Percentiles rank a stretch among this genome's conserved stretches.
These are phyloP conservation scores for Hypomyces perniciosus DNA, from an alignment of 2,329 filamentous ascomycete species.

Conservation along the genomic window DNA sequence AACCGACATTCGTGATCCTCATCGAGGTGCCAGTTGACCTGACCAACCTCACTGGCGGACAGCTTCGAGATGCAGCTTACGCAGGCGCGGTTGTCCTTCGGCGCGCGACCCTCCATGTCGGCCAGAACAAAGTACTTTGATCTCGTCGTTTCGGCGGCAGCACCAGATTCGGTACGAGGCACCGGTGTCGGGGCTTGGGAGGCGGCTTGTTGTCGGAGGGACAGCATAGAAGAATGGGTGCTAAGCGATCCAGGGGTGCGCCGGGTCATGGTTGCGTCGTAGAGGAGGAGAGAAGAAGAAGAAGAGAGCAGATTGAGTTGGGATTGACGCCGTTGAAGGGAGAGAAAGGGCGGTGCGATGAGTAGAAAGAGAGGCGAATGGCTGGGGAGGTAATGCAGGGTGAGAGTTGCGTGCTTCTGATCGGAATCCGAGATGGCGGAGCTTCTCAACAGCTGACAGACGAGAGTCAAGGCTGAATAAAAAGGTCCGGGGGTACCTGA, in stretches of 20 bases:
- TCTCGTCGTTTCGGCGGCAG: slow-evolving; percentile 8
- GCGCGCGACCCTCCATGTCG: slow-evolving; percentile 33
- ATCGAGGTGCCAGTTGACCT: slow-evolving; percentile 27
- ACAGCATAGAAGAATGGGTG: slow-evolving; percentile 38
- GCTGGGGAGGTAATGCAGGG: neutral
- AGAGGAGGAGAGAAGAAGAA: slow-evolving; percentile 1
- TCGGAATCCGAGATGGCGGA: neutral
- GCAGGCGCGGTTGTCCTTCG: slow-evolving; percentile 32
- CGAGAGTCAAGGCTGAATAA: neutral
- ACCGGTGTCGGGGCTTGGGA: slow-evolving; percentile 25
- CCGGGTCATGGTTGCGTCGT: slow-evolving; percentile 35
- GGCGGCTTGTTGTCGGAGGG: slow-evolving; percentile 36
- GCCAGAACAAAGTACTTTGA: slow-evolving; percentile 43
- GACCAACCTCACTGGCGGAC: slow-evolving; percentile 21
- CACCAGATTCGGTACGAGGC: slow-evolving; percentile 14
- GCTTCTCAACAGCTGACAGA: neutral
- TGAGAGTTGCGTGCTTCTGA: neutral
- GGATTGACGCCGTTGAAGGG: neutral
- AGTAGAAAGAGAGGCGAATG: neutral
- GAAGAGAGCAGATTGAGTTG: neutral
- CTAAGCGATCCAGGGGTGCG: slow-evolving; percentile 40
- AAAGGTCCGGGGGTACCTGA: neutral
- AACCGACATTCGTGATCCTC: slow-evolving; percentile 27
- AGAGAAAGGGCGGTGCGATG: neutral
- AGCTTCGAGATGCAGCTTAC: slow-evolving; percentile 33